phyloP scores from a whole-genome alignment of 306 rosid genomes.

The Acacia confusa region DNA sequence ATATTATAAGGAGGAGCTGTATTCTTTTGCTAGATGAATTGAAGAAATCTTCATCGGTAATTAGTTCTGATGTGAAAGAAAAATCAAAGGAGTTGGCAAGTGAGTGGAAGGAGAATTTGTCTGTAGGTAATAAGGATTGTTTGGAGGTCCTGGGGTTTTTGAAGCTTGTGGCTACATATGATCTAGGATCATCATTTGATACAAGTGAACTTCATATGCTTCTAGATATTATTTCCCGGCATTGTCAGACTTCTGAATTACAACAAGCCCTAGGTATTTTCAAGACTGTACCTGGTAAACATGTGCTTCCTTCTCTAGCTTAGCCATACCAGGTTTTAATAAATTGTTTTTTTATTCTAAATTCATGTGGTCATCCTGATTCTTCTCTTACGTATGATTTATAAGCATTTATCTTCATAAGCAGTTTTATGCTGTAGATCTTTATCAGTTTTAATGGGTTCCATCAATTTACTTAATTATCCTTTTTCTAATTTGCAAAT shows the following conservation, averaged over 20 bases:
- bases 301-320: slow-evolving; percentile 17
- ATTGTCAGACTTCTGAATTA: slow-evolving; percentile 34
- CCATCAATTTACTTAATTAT: not conserved
- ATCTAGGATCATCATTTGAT: slow-evolving; percentile 36
- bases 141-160: slow-evolving; percentile 48
- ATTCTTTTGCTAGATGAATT: slow-evolving; percentile 44
- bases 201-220: slow-evolving; percentile 37
- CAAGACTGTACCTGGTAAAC: slow-evolving; percentile 40
- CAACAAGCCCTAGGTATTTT: slow-evolving; percentile 26
- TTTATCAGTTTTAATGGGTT: slow-evolving; percentile 1
- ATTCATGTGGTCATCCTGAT: not conserved
- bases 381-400: not conserved
- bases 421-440: slow-evolving; percentile 21
- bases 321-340: not conserved
- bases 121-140: not conserved
- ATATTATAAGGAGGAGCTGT: slow-evolving; percentile 42
- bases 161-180: slow-evolving; percentile 42
- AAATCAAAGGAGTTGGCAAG: slow-evolving; percentile 44
- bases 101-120: slow-evolving; percentile 49
- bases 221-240: slow-evolving; percentile 35
- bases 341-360: not conserved
- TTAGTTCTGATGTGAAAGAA: slow-evolving; percentile 38
- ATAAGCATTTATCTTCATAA: not conserved
- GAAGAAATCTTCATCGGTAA: slow-evolving; percentile 38
- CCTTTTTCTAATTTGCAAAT: not conserved